These are phyloP conservation scores for Daedaleopsis sinensis DNA, from an alignment of 768 basidiomycete species.

Conservation along the genomic window DNA sequence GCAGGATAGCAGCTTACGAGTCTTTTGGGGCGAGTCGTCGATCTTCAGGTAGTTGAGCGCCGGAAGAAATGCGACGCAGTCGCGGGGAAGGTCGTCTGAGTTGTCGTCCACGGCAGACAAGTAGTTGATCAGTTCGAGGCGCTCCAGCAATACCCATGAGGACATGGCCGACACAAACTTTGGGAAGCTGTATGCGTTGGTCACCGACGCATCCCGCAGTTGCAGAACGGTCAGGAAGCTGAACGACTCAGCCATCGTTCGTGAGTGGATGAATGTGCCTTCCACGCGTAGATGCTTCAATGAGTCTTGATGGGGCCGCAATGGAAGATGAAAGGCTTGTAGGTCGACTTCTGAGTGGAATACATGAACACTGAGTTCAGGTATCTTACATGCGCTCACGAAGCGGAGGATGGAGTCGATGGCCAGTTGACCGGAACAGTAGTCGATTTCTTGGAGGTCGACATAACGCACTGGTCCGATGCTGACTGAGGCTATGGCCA, in stretches of 20 bases:
- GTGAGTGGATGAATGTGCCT: not conserved
- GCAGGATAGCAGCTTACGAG: not conserved
- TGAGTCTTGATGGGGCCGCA: too few species aligned
- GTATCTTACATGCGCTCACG: too few species aligned
- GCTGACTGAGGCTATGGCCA: too few species aligned
- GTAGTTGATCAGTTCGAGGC: not conserved
- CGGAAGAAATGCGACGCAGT: not conserved
- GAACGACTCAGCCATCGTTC: not conserved
- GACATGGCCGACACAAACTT: not conserved
- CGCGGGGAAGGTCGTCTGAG: not conserved
- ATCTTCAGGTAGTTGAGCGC: not conserved
- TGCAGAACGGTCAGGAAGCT: not conserved
- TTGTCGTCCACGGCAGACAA: not conserved
- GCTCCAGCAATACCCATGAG: not conserved
- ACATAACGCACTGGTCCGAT: too few species aligned
- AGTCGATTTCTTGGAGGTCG: too few species aligned
- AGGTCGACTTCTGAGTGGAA: too few species aligned
- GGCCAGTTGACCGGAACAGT: too few species aligned
- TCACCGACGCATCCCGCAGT: not conserved
- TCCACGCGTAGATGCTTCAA: not conserved
- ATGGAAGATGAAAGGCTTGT: too few species aligned
- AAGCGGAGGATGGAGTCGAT: too few species aligned
- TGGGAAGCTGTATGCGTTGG: not conserved
- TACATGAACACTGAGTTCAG: too few species aligned
- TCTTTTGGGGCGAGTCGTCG: not conserved